Conservation (phyloP, 352 stramenopile species). For the Phytophthora constricta region DNA sequence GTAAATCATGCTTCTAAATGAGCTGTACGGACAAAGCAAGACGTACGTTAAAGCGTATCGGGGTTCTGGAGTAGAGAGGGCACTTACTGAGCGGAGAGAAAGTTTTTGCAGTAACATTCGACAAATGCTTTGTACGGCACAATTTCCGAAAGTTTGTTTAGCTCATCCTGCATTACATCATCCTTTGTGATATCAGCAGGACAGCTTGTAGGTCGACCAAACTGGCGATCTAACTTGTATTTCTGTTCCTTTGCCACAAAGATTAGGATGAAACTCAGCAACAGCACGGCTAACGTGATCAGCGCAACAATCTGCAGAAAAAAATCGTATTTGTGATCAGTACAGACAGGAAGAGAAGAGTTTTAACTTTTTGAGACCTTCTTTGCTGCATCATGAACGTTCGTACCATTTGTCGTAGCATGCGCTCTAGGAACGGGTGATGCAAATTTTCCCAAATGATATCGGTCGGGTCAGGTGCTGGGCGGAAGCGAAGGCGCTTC, state of each 20-base stretch:
- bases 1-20: slow-evolving; percentile 66
- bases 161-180: slow-evolving; percentile 77
- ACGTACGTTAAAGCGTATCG: no score
- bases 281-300: slow-evolving; percentile 70
- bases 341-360: no score
- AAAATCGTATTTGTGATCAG: slow-evolving; percentile 2
- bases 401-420: slow-evolving; percentile 70
- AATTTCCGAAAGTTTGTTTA: slow-evolving; percentile 52
- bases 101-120: slow-evolving; percentile 81
- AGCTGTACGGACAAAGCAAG: no score
- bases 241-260: slow-evolving; percentile 80
- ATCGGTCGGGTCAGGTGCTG: slow-evolving; percentile 79
- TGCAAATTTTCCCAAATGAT: slow-evolving; percentile 89
- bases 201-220: slow-evolving; percentile 69
- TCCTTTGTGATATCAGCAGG: slow-evolving; percentile 57
- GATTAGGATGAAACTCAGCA: slow-evolving; percentile 80
- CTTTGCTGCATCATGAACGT: no score
- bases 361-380: no score
- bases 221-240: slow-evolving; percentile 72
- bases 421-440: slow-evolving; percentile 59
- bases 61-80: no score
- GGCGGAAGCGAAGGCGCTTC: slow-evolving; percentile 76
- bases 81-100: slow-evolving; percentile 52
- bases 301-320: slow-evolving; percentile 60
- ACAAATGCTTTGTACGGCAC: slow-evolving; percentile 79